Evolutionary conservation across 441 rosid genomes (phyloP).

Genomic region (Euphorbia neoarborescens): DNA sequence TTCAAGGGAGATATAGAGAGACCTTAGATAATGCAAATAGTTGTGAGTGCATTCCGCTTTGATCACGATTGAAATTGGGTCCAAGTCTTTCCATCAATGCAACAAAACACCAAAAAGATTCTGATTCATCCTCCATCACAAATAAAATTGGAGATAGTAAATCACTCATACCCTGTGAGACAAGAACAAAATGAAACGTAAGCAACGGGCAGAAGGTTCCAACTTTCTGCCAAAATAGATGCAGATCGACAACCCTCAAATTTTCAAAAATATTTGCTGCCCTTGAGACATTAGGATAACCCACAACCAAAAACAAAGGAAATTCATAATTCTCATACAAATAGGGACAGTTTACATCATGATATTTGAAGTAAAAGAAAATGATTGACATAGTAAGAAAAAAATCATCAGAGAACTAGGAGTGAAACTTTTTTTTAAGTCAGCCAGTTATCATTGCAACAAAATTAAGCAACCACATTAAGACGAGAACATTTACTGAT

Average conservation of each 20-base stretch:
- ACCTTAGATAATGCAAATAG: conserved; percentile 97
- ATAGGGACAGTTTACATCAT: not conserved
- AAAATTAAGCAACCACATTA: not conserved
- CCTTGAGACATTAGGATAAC: not conserved
- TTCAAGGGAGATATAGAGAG: conserved; percentile 12
- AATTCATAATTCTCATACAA: not conserved
- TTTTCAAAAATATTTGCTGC: not conserved
- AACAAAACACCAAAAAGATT: conserved; percentile 97
- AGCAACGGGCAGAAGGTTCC: not conserved
- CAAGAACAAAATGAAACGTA: conserved; percentile 3
- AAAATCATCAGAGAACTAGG: not conserved
- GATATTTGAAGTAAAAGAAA: not conserved
- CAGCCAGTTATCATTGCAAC: not conserved
- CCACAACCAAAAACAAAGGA: conserved; percentile 1
- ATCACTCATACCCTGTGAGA: conserved; percentile 92
- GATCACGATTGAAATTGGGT: conserved; percentile 95
- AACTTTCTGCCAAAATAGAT: not conserved
- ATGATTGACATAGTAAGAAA: not conserved
- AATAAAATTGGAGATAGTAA: conserved; percentile 81
- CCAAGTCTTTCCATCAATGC: conserved; percentile 91
- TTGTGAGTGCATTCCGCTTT: conserved; percentile 96
- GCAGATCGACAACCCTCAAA: not conserved
- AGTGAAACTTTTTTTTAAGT: not conserved
- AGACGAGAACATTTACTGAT: not conserved
- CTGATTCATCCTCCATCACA: conserved; percentile 82